Evolutionary conservation across 345 rosid genomes (phyloP).

Genomic region (Lepidium aucheri): DNA sequence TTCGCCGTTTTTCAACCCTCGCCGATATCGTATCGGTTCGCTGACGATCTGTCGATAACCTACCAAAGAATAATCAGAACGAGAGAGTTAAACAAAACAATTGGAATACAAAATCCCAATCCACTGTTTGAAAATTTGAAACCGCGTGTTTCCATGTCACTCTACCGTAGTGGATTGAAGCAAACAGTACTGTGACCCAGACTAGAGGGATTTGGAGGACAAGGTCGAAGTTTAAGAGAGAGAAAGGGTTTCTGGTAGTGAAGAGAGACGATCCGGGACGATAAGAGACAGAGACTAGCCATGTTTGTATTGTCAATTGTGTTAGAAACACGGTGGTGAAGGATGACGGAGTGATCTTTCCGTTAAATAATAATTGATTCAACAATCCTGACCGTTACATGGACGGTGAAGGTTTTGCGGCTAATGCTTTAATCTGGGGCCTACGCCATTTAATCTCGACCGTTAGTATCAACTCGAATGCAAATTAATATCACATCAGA

Average conservation of each 20-base stretch:
- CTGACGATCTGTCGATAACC: slow-evolving; percentile 31
- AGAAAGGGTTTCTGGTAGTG: slow-evolving; percentile 10
- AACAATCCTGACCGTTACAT: neutral
- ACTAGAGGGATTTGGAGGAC: neutral
- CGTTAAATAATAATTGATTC: slow-evolving; percentile 2
- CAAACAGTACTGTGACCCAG: slow-evolving; percentile 14
- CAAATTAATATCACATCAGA: no score
- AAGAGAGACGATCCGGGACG: slow-evolving; percentile 29
- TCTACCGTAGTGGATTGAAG: slow-evolving; percentile 57
- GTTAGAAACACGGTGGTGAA: neutral
- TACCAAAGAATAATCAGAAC: slow-evolving; percentile 10
- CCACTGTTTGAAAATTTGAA: neutral
- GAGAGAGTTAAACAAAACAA: neutral
- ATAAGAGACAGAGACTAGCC: slow-evolving; percentile 30
- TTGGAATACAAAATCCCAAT: neutral
- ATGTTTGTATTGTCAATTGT: slow-evolving; percentile 3
- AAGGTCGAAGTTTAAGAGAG: slow-evolving; percentile 7
- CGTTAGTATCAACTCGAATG: no score
- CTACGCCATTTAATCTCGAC: no score
- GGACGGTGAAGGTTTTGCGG: slow-evolving; percentile 7
- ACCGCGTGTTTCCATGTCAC: neutral
- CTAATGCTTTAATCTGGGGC: neutral
- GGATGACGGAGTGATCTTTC: slow-evolving; percentile 23
- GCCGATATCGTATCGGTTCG: slow-evolving; percentile 4
- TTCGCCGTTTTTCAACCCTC: slow-evolving; percentile 26